phyloP scores from a whole-genome alignment of 495 filamentous ascomycete species.

The Podospora conica region DNA sequence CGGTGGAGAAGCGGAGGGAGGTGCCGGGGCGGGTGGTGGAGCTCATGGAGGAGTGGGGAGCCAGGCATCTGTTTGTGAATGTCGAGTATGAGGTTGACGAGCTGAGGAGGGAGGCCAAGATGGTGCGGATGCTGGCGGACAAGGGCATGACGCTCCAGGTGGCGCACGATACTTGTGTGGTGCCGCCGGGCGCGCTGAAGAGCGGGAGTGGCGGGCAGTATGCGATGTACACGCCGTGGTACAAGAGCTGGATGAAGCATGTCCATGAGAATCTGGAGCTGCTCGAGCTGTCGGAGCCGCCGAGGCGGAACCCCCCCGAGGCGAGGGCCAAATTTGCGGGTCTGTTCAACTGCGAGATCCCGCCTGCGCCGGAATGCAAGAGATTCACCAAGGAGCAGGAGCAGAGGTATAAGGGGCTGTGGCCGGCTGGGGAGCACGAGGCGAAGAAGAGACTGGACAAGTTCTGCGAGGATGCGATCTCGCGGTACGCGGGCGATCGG shows the following conservation, averaged over 20 bases:
- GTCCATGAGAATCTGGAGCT: conserved; percentile 61
- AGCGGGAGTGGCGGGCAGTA: conserved; percentile 70
- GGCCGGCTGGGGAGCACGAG: conserved; percentile 77
- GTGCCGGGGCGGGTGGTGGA: conserved; percentile 62
- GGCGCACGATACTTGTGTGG: conserved; percentile 75
- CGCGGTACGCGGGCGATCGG: conserved; percentile 54
- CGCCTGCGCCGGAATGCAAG: conserved; percentile 60
- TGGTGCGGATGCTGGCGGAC: conserved; percentile 54
- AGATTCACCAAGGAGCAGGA: conserved; percentile 53
- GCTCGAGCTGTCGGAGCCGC: conserved; percentile 54
- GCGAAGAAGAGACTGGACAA: conserved; percentile 57
- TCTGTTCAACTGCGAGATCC: conserved; percentile 61
- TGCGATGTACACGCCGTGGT: conserved; percentile 81
- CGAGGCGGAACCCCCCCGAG: conserved; percentile 51
- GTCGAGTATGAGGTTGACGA: conserved; percentile 79
- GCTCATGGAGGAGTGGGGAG: conserved; percentile 65
- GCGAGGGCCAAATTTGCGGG: conserved; percentile 47
- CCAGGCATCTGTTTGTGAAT: conserved; percentile 64
- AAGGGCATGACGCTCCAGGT: conserved; percentile 58
- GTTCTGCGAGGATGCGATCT: conserved; percentile 64
- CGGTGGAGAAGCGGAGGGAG: conserved; percentile 55
- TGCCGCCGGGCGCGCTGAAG: conserved; percentile 60
- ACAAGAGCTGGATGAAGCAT: conserved; percentile 64
- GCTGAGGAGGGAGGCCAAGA: conserved; percentile 60
- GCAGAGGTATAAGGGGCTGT: conserved; percentile 51